Base-by-base conservation (phyloP, 306 rosid species). In the Ochetophila trinervis region DNA sequence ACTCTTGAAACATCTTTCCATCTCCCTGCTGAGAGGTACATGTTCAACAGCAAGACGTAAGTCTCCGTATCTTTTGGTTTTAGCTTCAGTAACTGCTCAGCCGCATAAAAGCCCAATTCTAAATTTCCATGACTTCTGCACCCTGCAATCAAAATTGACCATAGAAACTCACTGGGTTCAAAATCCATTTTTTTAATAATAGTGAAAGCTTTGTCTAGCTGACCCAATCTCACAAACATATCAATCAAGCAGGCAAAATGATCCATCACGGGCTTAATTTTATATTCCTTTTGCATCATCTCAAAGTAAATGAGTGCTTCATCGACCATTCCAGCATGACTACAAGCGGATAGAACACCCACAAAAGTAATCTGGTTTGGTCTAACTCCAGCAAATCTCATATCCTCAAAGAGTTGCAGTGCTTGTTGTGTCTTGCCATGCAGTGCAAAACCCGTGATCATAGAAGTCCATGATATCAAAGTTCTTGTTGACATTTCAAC, bases 291-390 rank as follows among this genome's bases (percentile, higher is more conserved):
- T 67, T 82, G 87, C 98, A 93, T 89, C 71, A 81, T 73, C 78
- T 87, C 81, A 61, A 89, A 89, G 77, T 84, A 86, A 62, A 64
- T 57, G 24, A 84, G 87, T 47, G 96, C 96, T 78, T 89, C 91
- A 53, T 68, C 53, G 48, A 83, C 84, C 95, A 85, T 76, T 57
- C 97, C 96, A 40, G 93, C 87, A 21, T 79, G 86, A 69, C 95
- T 72, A 71, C 95, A 93, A 30, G 96, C 98, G 3, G 96, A 84
- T 68, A 92, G 77, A 75, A 92, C 84, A 44, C 93, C 91, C 13
- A 92, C 98, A 81, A 87, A 92, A 63, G 98, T 92, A 57, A 92
- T 35, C 69, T 71, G 78, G 78, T 87, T 89, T 30, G 96, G 98
- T 53, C 66, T 81, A 51, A 89, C 84, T 58, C 95, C 91, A 5